A percentile compares a stretch with the other conserved stretches of the same genome.
These are phyloP conservation scores for Tephrocybe sp. DNA, from an alignment of 768 basidiomycete species.

Conservation along the genomic window DNA sequence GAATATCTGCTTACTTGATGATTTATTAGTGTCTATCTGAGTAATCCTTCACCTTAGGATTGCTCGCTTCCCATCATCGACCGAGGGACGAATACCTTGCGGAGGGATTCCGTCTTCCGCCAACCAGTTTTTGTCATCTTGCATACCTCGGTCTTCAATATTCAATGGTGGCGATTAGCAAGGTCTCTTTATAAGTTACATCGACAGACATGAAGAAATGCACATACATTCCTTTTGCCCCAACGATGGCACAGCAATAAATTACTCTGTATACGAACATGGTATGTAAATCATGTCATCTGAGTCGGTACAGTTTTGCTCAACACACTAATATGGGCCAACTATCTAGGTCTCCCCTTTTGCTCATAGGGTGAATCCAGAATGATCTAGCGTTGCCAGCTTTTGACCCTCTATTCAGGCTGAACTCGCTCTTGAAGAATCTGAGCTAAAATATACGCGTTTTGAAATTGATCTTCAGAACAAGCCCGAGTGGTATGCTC, in stretches of 20 bases:
- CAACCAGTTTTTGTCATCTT: too few species aligned
- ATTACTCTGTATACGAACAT: constrained; percentile 13
- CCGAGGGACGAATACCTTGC: background rate
- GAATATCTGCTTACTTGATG: too few species aligned
- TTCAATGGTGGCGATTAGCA: background rate
- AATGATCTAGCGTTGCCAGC: background rate
- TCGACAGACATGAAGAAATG: too few species aligned
- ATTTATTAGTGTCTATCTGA: too few species aligned
- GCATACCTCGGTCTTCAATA: background rate
- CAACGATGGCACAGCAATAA: background rate
- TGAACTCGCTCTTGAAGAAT: constrained; percentile 61
- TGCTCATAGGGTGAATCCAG: constrained; percentile 45
- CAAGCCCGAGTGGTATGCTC: constrained; percentile 70
- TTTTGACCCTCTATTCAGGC: constrained; percentile 28
- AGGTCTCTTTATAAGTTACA: background rate
- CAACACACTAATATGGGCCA: too few species aligned
- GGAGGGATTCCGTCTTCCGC: too few species aligned
- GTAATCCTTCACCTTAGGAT: background rate
- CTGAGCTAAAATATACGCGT: constrained; percentile 42
- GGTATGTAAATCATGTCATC: background rate
- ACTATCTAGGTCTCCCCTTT: constrained; percentile 51
- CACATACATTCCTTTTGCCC: too few species aligned
- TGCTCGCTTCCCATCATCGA: background rate
- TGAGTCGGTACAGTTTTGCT: background rate
- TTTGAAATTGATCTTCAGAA: constrained; percentile 59